Base-by-base conservation (phyloP, 441 rosid genomes). In the Capsella rubella region DNA sequence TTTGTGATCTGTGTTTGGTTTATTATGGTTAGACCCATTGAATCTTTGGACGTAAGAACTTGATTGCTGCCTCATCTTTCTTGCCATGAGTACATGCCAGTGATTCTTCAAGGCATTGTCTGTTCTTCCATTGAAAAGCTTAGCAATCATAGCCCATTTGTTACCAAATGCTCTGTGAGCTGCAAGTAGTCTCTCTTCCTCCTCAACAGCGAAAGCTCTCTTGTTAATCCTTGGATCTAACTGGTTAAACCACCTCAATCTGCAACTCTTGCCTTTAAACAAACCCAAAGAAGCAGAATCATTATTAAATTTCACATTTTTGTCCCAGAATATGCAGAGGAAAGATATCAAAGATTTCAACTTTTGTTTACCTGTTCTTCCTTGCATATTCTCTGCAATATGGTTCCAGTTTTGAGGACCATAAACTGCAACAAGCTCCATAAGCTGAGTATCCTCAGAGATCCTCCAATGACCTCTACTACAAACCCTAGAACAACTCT, bases 391-490 rank as follows among this genome's bases (percentile, higher is more conserved):
- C 67, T 86, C 89, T 51, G 96, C 96, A 57, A 90, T 88, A 47
- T 81, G 80, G 69, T 90, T 92, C 97, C 97, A 90, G 77, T 92
- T 90, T 64, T 90, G 91, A 69, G 96, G 96, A 27, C 97, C 97
- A 55, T 86, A 81, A 65, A 85, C 76, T 1, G 90, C 77, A 58
- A 92, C 97, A 63, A 92, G 94, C 29, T 92, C 92, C 78, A 81
- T 87, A 65, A 92, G 92, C 74, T 87, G 84, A 51, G 83, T 68
- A 83, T 92, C 97, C 59, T 90, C 97, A 6, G 89, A 87, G 18
- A 91, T 84, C 70, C 84, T 85, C 97, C 97, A 92, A 62, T 92
- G 97, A 25, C 97, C 94, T 80, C 92, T 83, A 45, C 80, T 80
- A 72, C 91, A 90, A 79, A 74, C 55, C 63, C 84, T 87, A 46